Evolutionary conservation across 208 protist species (phyloP).

Genomic region (Leishmania aethiopica): DNA sequence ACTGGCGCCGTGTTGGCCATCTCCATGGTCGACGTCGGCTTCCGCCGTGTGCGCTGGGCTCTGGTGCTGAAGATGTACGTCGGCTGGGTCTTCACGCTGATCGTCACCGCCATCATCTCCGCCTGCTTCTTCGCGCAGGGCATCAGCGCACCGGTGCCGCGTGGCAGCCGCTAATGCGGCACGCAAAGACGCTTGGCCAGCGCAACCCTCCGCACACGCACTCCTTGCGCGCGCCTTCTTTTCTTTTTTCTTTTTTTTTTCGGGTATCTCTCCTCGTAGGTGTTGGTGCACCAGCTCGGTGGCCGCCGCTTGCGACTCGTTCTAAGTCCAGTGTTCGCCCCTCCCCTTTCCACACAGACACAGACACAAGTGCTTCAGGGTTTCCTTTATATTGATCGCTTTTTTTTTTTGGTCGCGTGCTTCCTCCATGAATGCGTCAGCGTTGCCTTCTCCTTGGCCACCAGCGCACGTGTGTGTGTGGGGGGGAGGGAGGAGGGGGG

Average conservation of each 20-base stretch:
- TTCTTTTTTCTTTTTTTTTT: too few species aligned
- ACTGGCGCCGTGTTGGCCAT: conserved; percentile 75
- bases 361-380: too few species aligned
- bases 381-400: too few species aligned
- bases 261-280: too few species aligned
- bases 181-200: not conserved
- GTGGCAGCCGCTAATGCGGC: not conserved
- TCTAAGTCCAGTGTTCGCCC: too few species aligned
- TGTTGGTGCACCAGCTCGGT: too few species aligned
- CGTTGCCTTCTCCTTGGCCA: not conserved
- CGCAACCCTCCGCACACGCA: not conserved
- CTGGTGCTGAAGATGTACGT: conserved; percentile 58
- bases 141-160: conserved; percentile 37
- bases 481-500: too few species aligned
- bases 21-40: conserved; percentile 54
- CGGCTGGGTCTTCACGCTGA: conserved; percentile 56
- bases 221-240: too few species aligned
- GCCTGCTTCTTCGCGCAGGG: conserved; percentile 65
- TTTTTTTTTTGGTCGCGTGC: too few species aligned
- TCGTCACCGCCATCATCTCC: conserved; percentile 48
- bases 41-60: conserved; percentile 43
- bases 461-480: not conserved
- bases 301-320: too few species aligned
- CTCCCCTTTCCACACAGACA: too few species aligned
- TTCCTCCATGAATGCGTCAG: too few species aligned